phyloP scores from a whole-genome alignment of 129 eudicot genomes.

The Rutidosis leptorrhynchoides region DNA sequence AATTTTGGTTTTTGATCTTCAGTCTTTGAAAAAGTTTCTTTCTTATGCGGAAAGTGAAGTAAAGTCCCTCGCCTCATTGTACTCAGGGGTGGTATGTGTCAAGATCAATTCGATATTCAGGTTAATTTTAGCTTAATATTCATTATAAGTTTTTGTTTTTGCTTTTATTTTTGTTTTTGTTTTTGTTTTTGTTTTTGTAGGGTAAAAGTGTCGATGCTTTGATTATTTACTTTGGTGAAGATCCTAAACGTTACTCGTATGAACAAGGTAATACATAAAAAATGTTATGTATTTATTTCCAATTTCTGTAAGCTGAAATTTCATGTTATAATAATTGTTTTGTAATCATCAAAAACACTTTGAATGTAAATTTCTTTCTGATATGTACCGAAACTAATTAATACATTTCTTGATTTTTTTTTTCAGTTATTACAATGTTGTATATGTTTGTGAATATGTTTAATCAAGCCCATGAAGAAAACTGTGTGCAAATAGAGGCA shows the following conservation, averaged over 20 bases:
- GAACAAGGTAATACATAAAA: constrained; percentile 64
- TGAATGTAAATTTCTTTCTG: not conserved
- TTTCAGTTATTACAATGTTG: constrained; percentile 68
- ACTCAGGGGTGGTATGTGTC: constrained; percentile 79
- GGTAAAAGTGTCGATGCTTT: constrained; percentile 80
- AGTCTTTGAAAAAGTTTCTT: constrained; percentile 84
- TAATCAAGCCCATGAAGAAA: constrained; percentile 65
- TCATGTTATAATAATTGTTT: too few relatives aligned
- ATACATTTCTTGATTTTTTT: constrained; percentile 11
- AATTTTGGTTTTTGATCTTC: constrained; percentile 22
- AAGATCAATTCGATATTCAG: not conserved
- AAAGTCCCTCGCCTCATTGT: constrained; percentile 61
- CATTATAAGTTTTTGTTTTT: constrained; percentile 17
- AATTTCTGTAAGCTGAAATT: too few relatives aligned
- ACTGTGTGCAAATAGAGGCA: constrained; percentile 68
- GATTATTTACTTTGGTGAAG: constrained; percentile 92
- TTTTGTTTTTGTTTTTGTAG: too few relatives aligned
- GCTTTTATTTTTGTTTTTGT: too few relatives aligned
- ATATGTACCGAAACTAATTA: not conserved
- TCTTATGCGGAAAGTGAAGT: constrained; percentile 81
- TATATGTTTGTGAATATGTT: constrained; percentile 73
- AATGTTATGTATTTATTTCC: too few relatives aligned
- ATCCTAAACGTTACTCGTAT: constrained; percentile 73
- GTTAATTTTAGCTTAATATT: not conserved
- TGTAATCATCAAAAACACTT: not conserved